phyloP scores from a whole-genome alignment of 306 rosid genomes.

The Quercus wislizeni region DNA sequence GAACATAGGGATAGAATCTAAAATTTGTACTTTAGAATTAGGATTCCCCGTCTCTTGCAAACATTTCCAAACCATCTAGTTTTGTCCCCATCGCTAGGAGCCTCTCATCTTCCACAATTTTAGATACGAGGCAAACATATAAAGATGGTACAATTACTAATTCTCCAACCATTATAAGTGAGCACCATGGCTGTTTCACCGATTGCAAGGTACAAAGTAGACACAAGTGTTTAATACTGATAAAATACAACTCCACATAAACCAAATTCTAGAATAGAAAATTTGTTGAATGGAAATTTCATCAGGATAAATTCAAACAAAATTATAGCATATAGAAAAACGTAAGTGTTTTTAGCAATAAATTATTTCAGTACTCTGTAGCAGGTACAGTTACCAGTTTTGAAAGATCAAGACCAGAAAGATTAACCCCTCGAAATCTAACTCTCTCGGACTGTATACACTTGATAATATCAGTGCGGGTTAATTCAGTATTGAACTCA shows the following conservation, averaged over 20 bases:
- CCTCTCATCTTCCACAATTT: too few species aligned
- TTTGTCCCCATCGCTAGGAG: too few species aligned
- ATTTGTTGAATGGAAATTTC: neutral
- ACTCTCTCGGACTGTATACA: conserved; percentile 87
- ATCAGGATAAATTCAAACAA: neutral
- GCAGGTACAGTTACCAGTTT: conserved; percentile 59
- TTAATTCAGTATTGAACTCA: conserved; percentile 61
- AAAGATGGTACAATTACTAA: too few species aligned
- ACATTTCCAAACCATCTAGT: too few species aligned
- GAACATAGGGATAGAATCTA: too few species aligned
- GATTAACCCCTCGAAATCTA: conserved; percentile 90
- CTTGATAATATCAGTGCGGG: conserved; percentile 86
- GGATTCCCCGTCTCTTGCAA: too few species aligned
- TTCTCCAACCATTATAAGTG: neutral
- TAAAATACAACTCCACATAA: neutral
- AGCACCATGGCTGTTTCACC: neutral
- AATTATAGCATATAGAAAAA: conserved; percentile 6
- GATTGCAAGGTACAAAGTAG: neutral
- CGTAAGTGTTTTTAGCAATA: conserved; percentile 6
- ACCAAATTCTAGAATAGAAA: neutral
- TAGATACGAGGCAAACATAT: too few species aligned
- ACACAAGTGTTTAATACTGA: neutral
- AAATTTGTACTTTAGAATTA: too few species aligned
- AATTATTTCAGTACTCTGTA: conserved; percentile 2
- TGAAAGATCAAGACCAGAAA: conserved; percentile 93